Evolutionary conservation across 352 stramenopile species (phyloP), one percentile per base, ranked within the genome.

Genomic region (Phytophthora sansomeana): DNA sequence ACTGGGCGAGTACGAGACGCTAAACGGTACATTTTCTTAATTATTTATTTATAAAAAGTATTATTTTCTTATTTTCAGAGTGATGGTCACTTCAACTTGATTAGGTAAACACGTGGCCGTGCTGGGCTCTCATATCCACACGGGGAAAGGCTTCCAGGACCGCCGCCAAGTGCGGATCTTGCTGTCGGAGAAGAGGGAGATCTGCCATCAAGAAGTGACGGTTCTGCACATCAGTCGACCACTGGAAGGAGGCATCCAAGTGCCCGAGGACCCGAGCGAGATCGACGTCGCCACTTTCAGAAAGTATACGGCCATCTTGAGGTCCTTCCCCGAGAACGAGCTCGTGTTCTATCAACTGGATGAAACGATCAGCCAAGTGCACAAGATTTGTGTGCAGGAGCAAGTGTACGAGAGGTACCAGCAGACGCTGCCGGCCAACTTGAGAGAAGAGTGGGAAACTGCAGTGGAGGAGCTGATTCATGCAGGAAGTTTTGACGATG

Each of bases 141-240:
- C 83, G 5, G 57, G 68, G 0, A 61, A 57, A 5, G 83, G 86
- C 9, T 92, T 92, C 68, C 52, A 48, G 1, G 82, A 85, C 24
- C 55, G 56, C 17, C 70, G 86, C 41, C 81, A 87, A 58, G 82
- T 94, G 21, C 75, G 86, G 24, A 91, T 94, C 46, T 57, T 94
- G 47, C 67, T 94, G 59, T 90, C 84, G 1, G 84, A 92, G 58
- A 71, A 78, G 49, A 77, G 71, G 16, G 77, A 85, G 51, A 65
- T 92, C 19, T 59, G 77, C 1, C 58, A 67, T 29, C 84, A 92
- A 60, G 57, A 78, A 21, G 67, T 92, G 51, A 89, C 75, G 19
- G 74, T 94, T 49, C 67, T 94, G 44, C 81, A 92, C 64, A 55
- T 90, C 36, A 94, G 84, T 59, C 76, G 84, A n/a, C 83, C 86